Conservation (phyloP, 331 rosid genomes). For the Cydonia oblonga region DNA sequence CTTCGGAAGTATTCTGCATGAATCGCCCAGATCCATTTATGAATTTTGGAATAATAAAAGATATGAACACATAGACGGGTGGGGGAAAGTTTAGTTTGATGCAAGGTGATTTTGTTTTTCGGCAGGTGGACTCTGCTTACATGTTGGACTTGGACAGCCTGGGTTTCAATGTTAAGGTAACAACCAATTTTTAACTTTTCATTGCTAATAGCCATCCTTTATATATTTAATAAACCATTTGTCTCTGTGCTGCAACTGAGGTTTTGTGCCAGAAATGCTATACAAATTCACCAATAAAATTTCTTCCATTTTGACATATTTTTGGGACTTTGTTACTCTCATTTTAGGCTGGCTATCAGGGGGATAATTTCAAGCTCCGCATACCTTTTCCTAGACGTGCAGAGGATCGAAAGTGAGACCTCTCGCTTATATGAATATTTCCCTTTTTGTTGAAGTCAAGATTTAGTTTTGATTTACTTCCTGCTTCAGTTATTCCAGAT, state of each 20-base stretch:
- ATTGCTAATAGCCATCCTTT: neutral
- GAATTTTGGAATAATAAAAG: neutral
- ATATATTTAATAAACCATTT: neutral
- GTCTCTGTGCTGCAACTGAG: neutral
- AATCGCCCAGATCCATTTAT: neutral
- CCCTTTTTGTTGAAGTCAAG: neutral
- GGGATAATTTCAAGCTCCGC: constrained; percentile 71
- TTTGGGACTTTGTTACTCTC: neutral
- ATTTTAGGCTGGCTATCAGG: constrained; percentile 58
- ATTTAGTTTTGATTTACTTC: neutral
- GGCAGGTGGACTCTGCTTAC: constrained; percentile 81
- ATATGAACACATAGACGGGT: neutral
- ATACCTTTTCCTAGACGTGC: constrained; percentile 86
- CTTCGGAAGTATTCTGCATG: neutral
- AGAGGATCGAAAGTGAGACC: constrained; percentile 74
- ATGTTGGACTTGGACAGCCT: constrained; percentile 87
- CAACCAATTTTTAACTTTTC: neutral
- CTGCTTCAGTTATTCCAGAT: neutral
- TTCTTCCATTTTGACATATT: constrained; percentile 3
- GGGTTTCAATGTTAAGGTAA: constrained; percentile 89
- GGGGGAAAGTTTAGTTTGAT: constrained; percentile 4
- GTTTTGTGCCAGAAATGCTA: neutral
- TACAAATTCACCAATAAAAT: neutral
- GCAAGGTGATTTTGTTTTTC: constrained; percentile 15
- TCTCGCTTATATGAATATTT: constrained; percentile 14